phyloP scores from a whole-genome alignment of 2,329 filamentous ascomycete species.

The Alternaria brassicicola region DNA sequence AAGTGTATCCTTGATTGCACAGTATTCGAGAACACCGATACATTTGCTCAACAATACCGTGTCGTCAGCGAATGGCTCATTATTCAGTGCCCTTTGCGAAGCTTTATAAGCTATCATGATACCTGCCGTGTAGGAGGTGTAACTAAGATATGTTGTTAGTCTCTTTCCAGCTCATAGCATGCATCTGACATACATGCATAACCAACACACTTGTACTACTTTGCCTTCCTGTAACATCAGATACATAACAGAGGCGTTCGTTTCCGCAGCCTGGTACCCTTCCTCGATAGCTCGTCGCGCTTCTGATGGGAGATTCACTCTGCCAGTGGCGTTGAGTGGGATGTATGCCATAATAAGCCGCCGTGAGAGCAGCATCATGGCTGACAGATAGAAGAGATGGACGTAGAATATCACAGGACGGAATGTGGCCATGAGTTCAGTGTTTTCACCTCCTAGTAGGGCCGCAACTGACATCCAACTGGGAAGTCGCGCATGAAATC shows the following conservation, averaged over 20 bases:
- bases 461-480: slow-evolving; percentile 20
- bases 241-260: slow-evolving; percentile 20
- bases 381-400: slow-evolving; percentile 31
- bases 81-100: slow-evolving; percentile 18
- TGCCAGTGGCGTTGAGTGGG: neutral
- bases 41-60: slow-evolving; percentile 15
- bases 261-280: slow-evolving; percentile 24
- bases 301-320: slow-evolving; percentile 3
- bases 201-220: slow-evolving; percentile 28
- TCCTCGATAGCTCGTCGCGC: slow-evolving; percentile 17
- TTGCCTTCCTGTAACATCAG: slow-evolving; percentile 18
- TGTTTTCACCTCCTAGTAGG: neutral
- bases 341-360: slow-evolving; percentile 19
- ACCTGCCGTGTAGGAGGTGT: slow-evolving; percentile 22
- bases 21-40: slow-evolving; percentile 10
- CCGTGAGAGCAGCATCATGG: slow-evolving; percentile 26
- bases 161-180: neutral
- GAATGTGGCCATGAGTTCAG: neutral
- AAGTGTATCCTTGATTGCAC: slow-evolving; percentile 12
- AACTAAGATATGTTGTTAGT: slow-evolving; percentile 8
- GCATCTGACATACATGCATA: slow-evolving; percentile 24
- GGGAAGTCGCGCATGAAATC: slow-evolving; percentile 16
- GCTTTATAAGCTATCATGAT: slow-evolving; percentile 23
- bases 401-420: slow-evolving; percentile 22
- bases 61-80: neutral